These are phyloP conservation scores for Acanthochlamys bracteata DNA, from an alignment of 106 monocot genomes.

Conservation along the genomic window DNA sequence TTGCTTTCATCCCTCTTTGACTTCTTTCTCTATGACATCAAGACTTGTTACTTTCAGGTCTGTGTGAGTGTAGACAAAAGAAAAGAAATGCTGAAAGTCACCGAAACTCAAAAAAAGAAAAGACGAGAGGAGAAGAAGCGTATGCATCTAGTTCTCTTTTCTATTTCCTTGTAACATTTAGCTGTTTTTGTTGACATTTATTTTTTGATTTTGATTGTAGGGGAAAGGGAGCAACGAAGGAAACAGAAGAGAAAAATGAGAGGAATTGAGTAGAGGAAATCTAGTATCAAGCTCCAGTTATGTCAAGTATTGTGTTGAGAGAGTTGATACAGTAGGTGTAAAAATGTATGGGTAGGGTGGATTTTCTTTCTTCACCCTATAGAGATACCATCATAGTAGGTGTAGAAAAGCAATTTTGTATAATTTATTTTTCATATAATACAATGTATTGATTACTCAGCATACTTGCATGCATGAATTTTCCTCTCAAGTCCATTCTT, in stretches of 20 bases:
- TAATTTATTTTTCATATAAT: too few species aligned
- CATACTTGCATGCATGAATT: too few species aligned
- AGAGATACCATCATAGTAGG: too few species aligned
- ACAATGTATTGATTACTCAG: too few species aligned
- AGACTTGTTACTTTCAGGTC: slow-evolving; percentile 27
- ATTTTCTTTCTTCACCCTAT: too few species aligned
- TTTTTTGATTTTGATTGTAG: slow-evolving; percentile 15
- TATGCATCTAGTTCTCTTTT: slow-evolving; percentile 19
- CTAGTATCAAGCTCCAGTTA: too few species aligned
- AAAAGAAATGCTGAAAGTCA: slow-evolving; percentile 33
- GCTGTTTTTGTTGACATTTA: neutral
- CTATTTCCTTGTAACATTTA: neutral
- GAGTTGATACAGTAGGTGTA: too few species aligned
- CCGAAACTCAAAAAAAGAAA: slow-evolving; percentile 50
- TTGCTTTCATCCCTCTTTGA: neutral
- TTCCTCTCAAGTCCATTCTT: too few species aligned
- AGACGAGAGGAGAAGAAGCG: slow-evolving; percentile 55
- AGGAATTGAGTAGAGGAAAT: too few species aligned
- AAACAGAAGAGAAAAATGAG: slow-evolving; percentile 41
- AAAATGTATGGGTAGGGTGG: too few species aligned
- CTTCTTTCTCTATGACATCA: neutral
- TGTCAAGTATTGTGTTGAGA: too few species aligned
- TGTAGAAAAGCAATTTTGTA: too few species aligned
- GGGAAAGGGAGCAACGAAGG: slow-evolving; percentile 45
- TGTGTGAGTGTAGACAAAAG: slow-evolving; percentile 49